These are phyloP conservation scores for Acer yangbiense DNA, from an alignment of 345 rosid species.

Conservation along the genomic window DNA sequence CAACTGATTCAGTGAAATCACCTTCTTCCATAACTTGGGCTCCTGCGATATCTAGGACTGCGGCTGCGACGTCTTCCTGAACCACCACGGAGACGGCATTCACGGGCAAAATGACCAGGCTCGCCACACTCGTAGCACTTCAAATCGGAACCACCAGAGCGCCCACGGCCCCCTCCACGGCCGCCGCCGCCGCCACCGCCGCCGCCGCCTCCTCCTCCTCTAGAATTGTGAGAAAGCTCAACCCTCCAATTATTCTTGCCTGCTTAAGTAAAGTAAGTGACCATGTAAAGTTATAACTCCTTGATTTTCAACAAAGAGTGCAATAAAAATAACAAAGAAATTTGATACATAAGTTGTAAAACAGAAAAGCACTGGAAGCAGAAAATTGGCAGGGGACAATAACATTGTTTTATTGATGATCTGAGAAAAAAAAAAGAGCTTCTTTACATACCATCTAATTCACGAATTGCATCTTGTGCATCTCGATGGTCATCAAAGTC, in stretches of 20 bases:
- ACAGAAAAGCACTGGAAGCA: not conserved
- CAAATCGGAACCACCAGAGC: slow-evolving; percentile 83
- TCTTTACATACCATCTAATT: slow-evolving; percentile 57
- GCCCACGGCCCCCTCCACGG: slow-evolving; percentile 67
- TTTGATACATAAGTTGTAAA: not conserved
- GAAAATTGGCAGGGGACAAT: not conserved
- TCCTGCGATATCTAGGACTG: slow-evolving; percentile 80
- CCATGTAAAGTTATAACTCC: not conserved
- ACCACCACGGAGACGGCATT: slow-evolving; percentile 75
- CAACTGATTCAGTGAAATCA: slow-evolving; percentile 20
- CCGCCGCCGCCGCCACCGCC: slow-evolving; percentile 48
- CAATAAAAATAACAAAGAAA: not conserved
- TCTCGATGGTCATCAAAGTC: slow-evolving; percentile 86
- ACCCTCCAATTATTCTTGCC: slow-evolving; percentile 95
- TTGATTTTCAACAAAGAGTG: not conserved
- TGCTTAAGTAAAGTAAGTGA: slow-evolving; percentile 19
- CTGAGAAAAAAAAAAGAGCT: not conserved
- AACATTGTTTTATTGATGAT: not conserved
- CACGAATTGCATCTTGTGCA: slow-evolving; percentile 84
- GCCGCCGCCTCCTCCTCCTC: slow-evolving; percentile 68
- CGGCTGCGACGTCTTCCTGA: slow-evolving; percentile 78
- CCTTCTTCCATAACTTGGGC: slow-evolving; percentile 91
- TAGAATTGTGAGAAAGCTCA: slow-evolving; percentile 81
- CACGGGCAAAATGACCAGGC: slow-evolving; percentile 94
- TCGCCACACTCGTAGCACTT: slow-evolving; percentile 94